Evolutionary conservation across 2,329 filamentous ascomycete genomes (phyloP).

Genomic region (Trichothecium roseum): DNA sequence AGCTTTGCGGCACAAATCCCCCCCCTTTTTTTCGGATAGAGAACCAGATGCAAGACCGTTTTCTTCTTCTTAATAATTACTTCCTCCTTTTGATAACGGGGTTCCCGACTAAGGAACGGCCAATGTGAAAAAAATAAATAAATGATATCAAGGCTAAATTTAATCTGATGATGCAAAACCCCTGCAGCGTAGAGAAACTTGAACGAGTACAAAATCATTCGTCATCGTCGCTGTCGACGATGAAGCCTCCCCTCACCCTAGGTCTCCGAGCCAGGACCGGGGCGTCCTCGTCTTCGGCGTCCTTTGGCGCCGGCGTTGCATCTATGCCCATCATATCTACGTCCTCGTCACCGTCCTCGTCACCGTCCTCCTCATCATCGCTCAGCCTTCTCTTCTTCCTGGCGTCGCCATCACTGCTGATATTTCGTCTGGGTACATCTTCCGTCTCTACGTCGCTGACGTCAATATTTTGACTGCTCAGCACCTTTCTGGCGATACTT

Average conservation of each 20-base stretch:
- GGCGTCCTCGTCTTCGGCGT: constrained; percentile 23
- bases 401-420: constrained; percentile 20
- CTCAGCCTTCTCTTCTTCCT: constrained; percentile 26
- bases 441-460: constrained; percentile 14
- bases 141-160: no score
- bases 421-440: constrained; percentile 17
- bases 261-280: constrained; percentile 24
- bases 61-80: no score
- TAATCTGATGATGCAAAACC: no score
- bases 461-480: constrained; percentile 13
- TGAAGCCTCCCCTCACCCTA: constrained; percentile 41
- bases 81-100: no score
- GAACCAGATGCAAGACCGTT: no score
- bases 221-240: constrained; percentile 51
- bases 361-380: constrained; percentile 15
- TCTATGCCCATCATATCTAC: constrained; percentile 13
- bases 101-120: no score
- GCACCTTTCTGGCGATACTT: constrained; percentile 10
- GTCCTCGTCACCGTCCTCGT: constrained; percentile 12
- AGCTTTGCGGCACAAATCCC: no score
- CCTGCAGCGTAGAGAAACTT: no score
- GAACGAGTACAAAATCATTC: no score
- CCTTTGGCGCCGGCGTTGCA: constrained; percentile 13
- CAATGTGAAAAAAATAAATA: no score
- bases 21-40: no score